Evolutionary conservation across 2,329 filamentous ascomycete species (phyloP), one percentile per base, ranked within the genome.

Genomic region (Botrytis medusae): DNA sequence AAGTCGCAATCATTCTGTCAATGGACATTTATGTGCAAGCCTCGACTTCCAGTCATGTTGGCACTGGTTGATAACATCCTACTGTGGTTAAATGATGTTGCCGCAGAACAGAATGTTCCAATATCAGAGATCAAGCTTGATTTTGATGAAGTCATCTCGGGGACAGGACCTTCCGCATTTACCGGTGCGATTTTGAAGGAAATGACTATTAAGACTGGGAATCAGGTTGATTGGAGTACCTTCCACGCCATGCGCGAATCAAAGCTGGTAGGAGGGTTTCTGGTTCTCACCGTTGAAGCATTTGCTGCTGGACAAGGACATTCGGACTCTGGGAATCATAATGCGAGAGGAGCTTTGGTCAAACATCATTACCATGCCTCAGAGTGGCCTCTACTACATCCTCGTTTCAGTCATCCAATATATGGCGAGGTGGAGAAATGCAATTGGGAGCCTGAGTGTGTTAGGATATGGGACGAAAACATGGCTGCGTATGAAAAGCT

Each of bases 351-450:
- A 32, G 91, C 91, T 2, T 84, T 93, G 1, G 90, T 93, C 37
- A 91, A 90, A 81, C 91, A 93, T 79, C 90, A 93, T 81, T 93
- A 92, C 78, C 91, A 93, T 80, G 91, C 91, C 0, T 93, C 90
- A 1, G 87, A 89, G 74, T 93, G 91, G 91, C 91, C 91, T 3
- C 87, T 86, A 70, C 84, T 84, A 4, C 91, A 93, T 79, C 90
- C 89, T 1, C 85, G 91, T 44, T 91, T 87, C 82, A 89, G 84
- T 64, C 91, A 93, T 79, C 90, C 90, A 1, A 87, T 90, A 71
- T 92, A 90, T 78, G 91, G 90, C 9, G 89, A 92, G 80, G 90
- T 93, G 0, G 91, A 93, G 80, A 84, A 86, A 76, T 93, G 91
- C 81, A 93, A 93, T 78, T 93, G 91, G 91, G 86, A 89, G 61